Evolutionary conservation across 2,329 filamentous ascomycete genomes (phyloP).

Genomic region (Ophiostoma tasmaniense): DNA sequence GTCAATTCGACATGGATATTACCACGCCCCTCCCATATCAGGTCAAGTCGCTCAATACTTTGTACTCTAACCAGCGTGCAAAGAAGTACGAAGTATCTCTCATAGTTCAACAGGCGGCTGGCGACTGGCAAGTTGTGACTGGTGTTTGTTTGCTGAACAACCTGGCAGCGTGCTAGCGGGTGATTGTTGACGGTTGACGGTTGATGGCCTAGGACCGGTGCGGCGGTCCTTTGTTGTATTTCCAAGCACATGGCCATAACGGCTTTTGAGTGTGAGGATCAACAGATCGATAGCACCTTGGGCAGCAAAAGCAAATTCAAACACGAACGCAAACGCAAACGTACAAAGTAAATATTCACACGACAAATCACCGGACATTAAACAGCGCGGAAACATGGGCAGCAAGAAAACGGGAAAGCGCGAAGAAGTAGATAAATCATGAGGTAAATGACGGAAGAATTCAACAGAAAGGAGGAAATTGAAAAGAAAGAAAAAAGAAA

Average conservation of each 20-base stretch:
- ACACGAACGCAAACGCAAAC: neutral
- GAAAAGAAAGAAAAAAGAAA: neutral
- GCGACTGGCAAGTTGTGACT: neutral
- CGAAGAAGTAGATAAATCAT: neutral
- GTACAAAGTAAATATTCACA: too few species aligned
- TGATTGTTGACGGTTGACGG: neutral
- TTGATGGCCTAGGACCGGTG: conserved; percentile 12
- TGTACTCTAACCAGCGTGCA: neutral
- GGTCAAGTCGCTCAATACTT: neutral
- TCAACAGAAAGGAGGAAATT: neutral
- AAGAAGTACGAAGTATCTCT: neutral
- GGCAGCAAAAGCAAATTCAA: neutral
- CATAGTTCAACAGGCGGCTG: neutral
- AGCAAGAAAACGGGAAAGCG: neutral
- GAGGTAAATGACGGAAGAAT: neutral
- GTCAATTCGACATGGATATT: neutral
- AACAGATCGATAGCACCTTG: neutral
- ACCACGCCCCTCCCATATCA: neutral
- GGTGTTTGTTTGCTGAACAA: neutral
- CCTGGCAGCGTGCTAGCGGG: neutral
- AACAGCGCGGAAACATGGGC: neutral
- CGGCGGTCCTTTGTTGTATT: conserved; percentile 11
- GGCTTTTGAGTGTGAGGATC: neutral
- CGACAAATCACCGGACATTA: neutral
- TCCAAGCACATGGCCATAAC: conserved; percentile 4